These are phyloP conservation scores for Calonectria ilicicola DNA, from an alignment of 2,329 filamentous ascomycete genomes.

Conservation along the genomic window DNA sequence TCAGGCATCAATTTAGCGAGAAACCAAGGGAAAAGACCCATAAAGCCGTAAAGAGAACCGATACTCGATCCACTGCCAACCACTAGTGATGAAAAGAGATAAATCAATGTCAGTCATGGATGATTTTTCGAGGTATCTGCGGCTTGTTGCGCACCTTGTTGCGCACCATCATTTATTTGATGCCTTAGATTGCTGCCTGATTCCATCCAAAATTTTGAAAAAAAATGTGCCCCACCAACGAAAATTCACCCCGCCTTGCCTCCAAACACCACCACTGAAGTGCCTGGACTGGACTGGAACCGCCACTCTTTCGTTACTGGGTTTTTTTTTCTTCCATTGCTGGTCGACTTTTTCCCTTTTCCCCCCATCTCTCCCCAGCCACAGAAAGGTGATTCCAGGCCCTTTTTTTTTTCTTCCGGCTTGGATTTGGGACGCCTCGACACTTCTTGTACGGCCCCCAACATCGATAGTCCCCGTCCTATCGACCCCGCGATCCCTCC, in stretches of 20 bases:
- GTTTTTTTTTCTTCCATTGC: slow-evolving; percentile 37
- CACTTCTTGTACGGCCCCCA: slow-evolving; percentile 27
- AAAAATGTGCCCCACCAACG: slow-evolving; percentile 52
- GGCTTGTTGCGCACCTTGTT: slow-evolving; percentile 12
- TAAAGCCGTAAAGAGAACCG: too few relatives aligned
- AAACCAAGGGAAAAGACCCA: not conserved
- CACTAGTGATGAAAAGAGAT: not conserved
- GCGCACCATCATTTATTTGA: slow-evolving; percentile 35
- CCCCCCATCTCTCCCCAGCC: slow-evolving; percentile 29
- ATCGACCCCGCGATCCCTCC: slow-evolving; percentile 42
- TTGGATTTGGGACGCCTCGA: slow-evolving; percentile 35
- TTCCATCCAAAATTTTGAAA: slow-evolving; percentile 48
- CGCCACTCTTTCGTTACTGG: slow-evolving; percentile 43
- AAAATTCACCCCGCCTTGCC: slow-evolving; percentile 57
- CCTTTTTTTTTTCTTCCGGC: slow-evolving; percentile 31
- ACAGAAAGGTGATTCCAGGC: slow-evolving; percentile 40
- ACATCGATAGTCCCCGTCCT: slow-evolving; percentile 40
- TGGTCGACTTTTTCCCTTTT: slow-evolving; percentile 32
- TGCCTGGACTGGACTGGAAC: slow-evolving; percentile 40
- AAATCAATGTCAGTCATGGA: not conserved
- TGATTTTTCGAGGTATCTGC: slow-evolving; percentile 19
- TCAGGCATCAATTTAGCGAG: not conserved
- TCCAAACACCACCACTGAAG: slow-evolving; percentile 41
- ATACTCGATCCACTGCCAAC: not conserved
- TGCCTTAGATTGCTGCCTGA: slow-evolving; percentile 54